Conservation (phyloP, 345 rosid species). For the Alliaria petiolata region DNA sequence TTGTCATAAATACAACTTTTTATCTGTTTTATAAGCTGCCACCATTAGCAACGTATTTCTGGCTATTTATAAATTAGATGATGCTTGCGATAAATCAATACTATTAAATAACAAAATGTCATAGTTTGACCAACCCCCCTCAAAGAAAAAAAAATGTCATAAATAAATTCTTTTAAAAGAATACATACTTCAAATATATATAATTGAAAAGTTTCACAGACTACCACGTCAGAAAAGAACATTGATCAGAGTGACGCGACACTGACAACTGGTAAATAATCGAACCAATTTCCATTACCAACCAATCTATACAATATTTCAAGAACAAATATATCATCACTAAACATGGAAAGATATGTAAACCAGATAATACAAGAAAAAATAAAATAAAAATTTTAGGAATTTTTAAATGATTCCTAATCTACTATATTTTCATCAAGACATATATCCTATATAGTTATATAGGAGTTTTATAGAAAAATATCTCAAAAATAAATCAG, state of each 20-base stretch:
- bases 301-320: no score
- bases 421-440: background rate
- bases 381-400: no score
- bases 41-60: background rate
- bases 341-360: no score
- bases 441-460: no score
- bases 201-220: background rate
- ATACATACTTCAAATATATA: no score
- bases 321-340: no score
- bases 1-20: no score
- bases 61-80: background rate
- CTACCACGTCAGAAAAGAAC: background rate
- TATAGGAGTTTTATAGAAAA: background rate
- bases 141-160: no score
- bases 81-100: background rate
- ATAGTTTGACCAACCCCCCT: no score
- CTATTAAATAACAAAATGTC: background rate
- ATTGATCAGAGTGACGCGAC: constrained; percentile 2
- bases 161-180: no score
- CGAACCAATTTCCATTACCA: background rate
- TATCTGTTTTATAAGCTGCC: background rate
- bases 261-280: background rate
- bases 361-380: background rate
- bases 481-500: background rate
- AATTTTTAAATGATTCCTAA: background rate